phyloP scores from a whole-genome alignment of 2,329 filamentous ascomycete species.

The Malbranchea cinnamomea region DNA sequence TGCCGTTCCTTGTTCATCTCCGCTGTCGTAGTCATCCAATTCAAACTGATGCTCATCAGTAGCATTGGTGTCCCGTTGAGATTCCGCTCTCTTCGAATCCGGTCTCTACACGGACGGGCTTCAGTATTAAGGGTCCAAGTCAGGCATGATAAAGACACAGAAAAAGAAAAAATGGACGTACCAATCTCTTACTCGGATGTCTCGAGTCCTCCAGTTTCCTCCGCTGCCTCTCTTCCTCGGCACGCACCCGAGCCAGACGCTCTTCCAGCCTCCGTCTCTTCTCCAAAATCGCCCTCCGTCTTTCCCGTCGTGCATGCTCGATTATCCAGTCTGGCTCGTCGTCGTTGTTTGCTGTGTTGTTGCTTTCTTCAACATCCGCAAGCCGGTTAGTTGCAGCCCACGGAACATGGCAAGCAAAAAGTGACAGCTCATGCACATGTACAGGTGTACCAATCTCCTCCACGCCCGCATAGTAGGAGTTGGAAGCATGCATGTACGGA shows the following conservation, averaged over 20 bases:
- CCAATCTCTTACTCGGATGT: conserved; percentile 31
- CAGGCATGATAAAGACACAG: too few species aligned
- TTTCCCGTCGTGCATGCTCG: conserved; percentile 57
- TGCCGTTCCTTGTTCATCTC: conserved; percentile 30
- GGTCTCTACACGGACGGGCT: too few species aligned
- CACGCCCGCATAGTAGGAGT: too few species aligned
- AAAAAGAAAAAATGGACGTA: conserved; percentile 12
- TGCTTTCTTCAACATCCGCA: too few species aligned
- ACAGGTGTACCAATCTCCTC: too few species aligned
- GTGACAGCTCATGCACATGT: too few species aligned
- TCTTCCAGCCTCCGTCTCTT: conserved; percentile 59
- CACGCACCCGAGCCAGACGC: conserved; percentile 49
- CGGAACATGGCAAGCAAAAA: too few species aligned
- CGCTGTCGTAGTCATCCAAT: conserved; percentile 60
- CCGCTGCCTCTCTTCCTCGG: conserved; percentile 45
- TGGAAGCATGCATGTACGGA: too few species aligned
- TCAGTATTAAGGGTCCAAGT: conserved; percentile 18
- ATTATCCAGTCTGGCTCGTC: conserved; percentile 77
- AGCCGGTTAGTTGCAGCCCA: conserved; percentile 4
- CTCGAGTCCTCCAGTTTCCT: conserved; percentile 36
- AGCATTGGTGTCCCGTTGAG: conserved; percentile 8
- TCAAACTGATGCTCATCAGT: conserved; percentile 36
- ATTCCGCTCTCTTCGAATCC: too few species aligned
- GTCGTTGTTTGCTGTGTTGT: too few species aligned
- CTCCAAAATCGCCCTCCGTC: conserved; percentile 48